Base-by-base conservation (phyloP, 2,329 filamentous ascomycete genomes). In the Trichoderma cornu-damae region DNA sequence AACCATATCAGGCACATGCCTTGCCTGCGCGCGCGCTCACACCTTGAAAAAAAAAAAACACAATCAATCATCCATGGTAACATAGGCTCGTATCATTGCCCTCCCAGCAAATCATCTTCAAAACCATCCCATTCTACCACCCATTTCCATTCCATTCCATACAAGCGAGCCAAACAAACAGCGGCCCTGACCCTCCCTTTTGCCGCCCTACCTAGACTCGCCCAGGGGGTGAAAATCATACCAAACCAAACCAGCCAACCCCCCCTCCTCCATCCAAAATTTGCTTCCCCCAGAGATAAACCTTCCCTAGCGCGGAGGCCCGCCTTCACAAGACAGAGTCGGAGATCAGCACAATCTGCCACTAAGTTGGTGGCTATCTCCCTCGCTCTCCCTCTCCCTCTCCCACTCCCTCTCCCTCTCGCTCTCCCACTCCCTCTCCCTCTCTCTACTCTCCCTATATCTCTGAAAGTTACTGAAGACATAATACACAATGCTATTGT, bases 221-320 rank as follows among this genome's bases (percentile, higher is more conserved):
- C 42, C 11, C 40, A n/a, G n/a, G n/a, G n/a, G n/a, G n/a, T n/a
- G n/a, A n/a, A n/a, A n/a, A n/a, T n/a, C n/a, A n/a, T n/a, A n/a
- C n/a, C n/a, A n/a, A n/a, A n/a, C n/a, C n/a, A n/a, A n/a, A n/a
- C n/a, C n/a, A n/a, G n/a, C n/a, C n/a, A n/a, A n/a, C 40, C 40
- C 46, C 38, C 43, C 43, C 37, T 18, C 16, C 35, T 20, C n/a
- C 38, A 38, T 20, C 22, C 7, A 52, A 12, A 11, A 40, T 18
- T 44, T 54, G 28, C 38, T 24, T 37, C 32, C 51, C 51, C 51
- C 51, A 38, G 51, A 54, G 51, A 54, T 54, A 54, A 54, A 47
- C 32, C 51, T 37, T 54, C 51, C n/a, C 32, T 54, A 46, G 51
- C 51, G 51, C 51, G 37, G 51, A 46, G 51, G 20, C 51, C 40